These are phyloP conservation scores for Puccinellia tenuiflora DNA, from an alignment of 176 grass and related monocot genomes.

Conservation along the genomic window DNA sequence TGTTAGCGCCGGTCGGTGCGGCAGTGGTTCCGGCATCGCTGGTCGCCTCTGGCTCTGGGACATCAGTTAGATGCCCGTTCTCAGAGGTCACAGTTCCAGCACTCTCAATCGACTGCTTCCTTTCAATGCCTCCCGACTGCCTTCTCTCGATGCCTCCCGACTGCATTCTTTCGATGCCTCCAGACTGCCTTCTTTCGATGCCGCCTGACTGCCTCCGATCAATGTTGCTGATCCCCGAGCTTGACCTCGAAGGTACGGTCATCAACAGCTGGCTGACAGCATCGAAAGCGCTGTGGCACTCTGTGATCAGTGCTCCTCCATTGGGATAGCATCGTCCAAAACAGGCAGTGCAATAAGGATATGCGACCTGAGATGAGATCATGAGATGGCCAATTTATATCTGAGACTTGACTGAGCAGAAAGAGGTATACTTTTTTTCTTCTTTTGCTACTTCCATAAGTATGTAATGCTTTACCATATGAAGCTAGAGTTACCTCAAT, in stretches of 20 bases:
- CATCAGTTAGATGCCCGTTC: constrained; percentile 31
- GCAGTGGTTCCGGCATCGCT: constrained; percentile 1
- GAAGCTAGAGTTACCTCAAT: constrained; percentile 63
- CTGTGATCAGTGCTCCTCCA: constrained; percentile 67
- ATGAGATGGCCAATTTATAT: constrained; percentile 15
- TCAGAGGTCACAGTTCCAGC: neutral
- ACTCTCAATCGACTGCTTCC: constrained; percentile 43
- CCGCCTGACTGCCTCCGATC: neutral
- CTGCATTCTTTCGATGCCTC: constrained; percentile 22
- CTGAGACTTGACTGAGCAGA: neutral
- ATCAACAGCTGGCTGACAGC: constrained; percentile 68
- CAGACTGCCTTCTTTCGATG: constrained; percentile 40
- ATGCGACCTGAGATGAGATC: constrained; percentile 55
- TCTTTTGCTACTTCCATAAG: neutral
- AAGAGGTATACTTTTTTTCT: neutral
- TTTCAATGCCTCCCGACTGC: constrained; percentile 13
- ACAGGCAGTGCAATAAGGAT: constrained; percentile 70
- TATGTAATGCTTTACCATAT: neutral
- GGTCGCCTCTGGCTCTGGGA: neutral
- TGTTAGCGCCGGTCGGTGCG: neutral
- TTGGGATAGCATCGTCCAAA: constrained; percentile 91
- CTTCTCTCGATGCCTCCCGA: neutral
- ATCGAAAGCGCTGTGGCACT: constrained; percentile 52
- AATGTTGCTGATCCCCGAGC: constrained; percentile 18
- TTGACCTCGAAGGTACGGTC: constrained; percentile 41